Evolutionary conservation across 176 grass and related monocot species (phyloP).

Genomic region (Phragmites australis): DNA sequence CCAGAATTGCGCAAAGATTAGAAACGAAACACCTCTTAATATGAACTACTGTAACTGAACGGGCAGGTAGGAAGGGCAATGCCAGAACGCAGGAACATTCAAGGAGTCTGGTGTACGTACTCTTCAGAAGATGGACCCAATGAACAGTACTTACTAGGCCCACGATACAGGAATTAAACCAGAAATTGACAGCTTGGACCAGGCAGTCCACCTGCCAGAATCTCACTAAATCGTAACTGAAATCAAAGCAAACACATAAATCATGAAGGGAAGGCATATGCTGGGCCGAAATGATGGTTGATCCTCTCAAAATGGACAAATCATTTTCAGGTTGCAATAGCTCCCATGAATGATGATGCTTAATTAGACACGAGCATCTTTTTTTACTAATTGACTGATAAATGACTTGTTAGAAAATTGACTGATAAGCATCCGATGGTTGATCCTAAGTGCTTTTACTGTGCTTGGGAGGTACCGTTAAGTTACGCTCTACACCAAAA

Average conservation of each 20-base stretch:
- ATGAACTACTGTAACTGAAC: not conserved
- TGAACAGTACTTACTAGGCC: not conserved
- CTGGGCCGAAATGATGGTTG: not conserved
- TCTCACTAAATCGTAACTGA: conserved; percentile 28
- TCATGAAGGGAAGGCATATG: conserved; percentile 17
- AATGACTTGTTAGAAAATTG: too few species aligned
- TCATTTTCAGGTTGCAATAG: conserved; percentile 5
- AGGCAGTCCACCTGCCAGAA: not conserved
- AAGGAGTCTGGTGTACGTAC: not conserved
- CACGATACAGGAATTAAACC: conserved; percentile 30
- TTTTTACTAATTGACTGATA: not conserved
- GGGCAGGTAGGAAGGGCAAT: not conserved
- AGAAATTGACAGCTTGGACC: conserved; percentile 41
- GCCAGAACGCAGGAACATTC: not conserved
- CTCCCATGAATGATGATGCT: not conserved
- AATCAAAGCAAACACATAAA: conserved; percentile 19
- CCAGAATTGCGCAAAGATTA: too few species aligned
- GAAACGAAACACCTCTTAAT: too few species aligned
- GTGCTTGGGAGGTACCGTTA: too few species aligned
- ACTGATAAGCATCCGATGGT: too few species aligned
- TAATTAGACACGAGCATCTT: not conserved
- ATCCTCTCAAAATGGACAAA: not conserved
- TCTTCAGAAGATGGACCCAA: not conserved
- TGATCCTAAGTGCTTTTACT: too few species aligned
- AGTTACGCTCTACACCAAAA: too few species aligned